phyloP scores from a whole-genome alignment of 2,329 filamentous ascomycete genomes.

The Lanzia echinophila region DNA sequence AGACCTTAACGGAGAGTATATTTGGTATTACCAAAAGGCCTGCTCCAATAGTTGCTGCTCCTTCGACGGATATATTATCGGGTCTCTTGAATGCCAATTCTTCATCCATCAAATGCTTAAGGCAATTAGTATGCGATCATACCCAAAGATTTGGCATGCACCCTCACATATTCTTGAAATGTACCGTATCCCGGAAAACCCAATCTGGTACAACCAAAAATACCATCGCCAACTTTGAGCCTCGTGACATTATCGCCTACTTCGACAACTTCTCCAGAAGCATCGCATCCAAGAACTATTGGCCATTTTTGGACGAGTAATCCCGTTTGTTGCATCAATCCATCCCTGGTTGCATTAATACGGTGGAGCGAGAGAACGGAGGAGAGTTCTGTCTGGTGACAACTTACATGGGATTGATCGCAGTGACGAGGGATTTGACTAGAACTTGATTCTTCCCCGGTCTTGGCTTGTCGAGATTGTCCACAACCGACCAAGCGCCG shows the following conservation, averaged over 20 bases:
- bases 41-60: conserved; percentile 33
- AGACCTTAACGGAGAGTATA: not conserved
- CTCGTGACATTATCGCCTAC: conserved; percentile 27
- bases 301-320: conserved; percentile 31
- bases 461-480: conserved; percentile 21
- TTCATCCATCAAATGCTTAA: conserved; percentile 32
- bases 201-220: conserved; percentile 33
- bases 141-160: not conserved
- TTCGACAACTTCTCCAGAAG: conserved; percentile 30
- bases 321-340: conserved; percentile 31
- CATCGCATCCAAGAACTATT: conserved; percentile 35
- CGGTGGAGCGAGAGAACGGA: not conserved
- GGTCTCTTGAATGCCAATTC: conserved; percentile 30
- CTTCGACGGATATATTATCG: conserved; percentile 24
- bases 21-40: conserved; percentile 28
- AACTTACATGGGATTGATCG: conserved; percentile 35
- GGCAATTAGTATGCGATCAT: conserved; percentile 6
- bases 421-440: conserved; percentile 33
- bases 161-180: conserved; percentile 5
- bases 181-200: conserved; percentile 28
- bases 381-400: not conserved
- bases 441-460: conserved; percentile 32
- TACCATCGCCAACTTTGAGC: conserved; percentile 31
- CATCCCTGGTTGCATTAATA: conserved; percentile 22
- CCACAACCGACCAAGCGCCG: conserved; percentile 6